Base-by-base conservation (phyloP, 139 green algal species). In the Ettlia oleoabundans region DNA sequence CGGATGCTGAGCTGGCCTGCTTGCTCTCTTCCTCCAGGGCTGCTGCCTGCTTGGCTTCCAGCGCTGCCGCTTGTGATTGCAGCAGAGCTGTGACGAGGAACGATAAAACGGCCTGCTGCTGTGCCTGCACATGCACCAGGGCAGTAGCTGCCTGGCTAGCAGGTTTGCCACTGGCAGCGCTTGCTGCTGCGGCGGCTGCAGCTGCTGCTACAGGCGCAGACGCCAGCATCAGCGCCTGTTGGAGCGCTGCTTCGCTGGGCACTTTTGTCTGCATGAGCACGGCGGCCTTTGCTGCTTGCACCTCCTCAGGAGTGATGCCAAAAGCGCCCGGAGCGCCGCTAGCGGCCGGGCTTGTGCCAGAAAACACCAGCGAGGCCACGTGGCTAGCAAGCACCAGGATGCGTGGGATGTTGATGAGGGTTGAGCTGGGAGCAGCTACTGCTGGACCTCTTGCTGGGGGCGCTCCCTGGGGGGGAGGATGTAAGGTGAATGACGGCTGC, bases 201-300 rank as follows among this genome's bases (percentile, higher is more conserved):
- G 55, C 55, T 5, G 24, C 75, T 3, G 38, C 58, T n/a, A 40
- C 67, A 15, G 67, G 58, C 55, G 38, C 24, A 5, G 58, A 58
- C 4, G 55, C 55, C 24, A 41, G 40, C 75, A 81, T 26, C 75
- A 71, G 26, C 4, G 75, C 58, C 37, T 72, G 75, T 28, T 58
- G 75, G 58, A 81, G 58, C 2, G 75, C 75, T 8, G 75, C 75
- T 15, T 81, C 58, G 28, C 9, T 47, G 1, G 55, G 38, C 58
- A 81, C 38, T 40, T 28, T 3, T 4, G 51, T 35, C 38, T 71
- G 75, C 75, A 28, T 26, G 28, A 62, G 58, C 58, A 81, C n/a
- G 0, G 70, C 70, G 3, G 42, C 28, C 28, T 4, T 77, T 2
- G 30, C 18, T 21, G 43, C 30, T 0, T 13, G 0, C 42, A 77